phyloP scores from a whole-genome alignment of 257 asterid species.

The Osmanthus fragrans region DNA sequence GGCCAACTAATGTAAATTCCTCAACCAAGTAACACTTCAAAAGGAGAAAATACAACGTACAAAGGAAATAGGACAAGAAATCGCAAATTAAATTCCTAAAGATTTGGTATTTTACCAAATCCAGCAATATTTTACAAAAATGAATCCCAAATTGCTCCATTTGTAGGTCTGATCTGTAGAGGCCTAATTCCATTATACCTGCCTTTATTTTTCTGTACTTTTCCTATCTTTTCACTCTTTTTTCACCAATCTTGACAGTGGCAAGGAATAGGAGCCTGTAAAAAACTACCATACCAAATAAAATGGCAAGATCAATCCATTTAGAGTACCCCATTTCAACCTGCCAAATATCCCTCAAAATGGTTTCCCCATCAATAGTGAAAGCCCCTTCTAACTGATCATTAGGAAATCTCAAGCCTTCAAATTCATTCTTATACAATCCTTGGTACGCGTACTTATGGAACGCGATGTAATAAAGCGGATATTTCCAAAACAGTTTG shows the following conservation, averaged over 20 bases:
- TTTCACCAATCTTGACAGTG: slow-evolving; percentile 43
- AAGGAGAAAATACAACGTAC: too few species aligned
- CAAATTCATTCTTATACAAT: slow-evolving; percentile 61
- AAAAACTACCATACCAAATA: slow-evolving; percentile 48
- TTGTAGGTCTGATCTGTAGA: not conserved
- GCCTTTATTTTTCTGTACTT: not conserved
- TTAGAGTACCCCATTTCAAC: slow-evolving; percentile 58
- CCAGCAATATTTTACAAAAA: not conserved
- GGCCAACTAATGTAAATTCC: too few species aligned
- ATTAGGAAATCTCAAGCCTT: slow-evolving; percentile 31
- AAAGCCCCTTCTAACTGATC: slow-evolving; percentile 12
- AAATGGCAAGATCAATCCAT: slow-evolving; percentile 56
- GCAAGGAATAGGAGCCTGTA: slow-evolving; percentile 48
- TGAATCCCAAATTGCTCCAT: not conserved
- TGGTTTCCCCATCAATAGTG: slow-evolving; percentile 43
- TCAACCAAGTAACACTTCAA: too few species aligned
- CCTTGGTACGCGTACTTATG: slow-evolving; percentile 69
- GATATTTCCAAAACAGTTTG: slow-evolving; percentile 59
- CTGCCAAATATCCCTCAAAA: slow-evolving; percentile 51
- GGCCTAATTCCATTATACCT: not conserved
- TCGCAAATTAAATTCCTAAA: too few species aligned
- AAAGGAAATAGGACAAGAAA: too few species aligned
- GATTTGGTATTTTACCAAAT: too few species aligned
- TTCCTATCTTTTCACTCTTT: slow-evolving; percentile 16
- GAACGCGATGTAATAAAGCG: slow-evolving; percentile 56